Evolutionary conservation across 441 rosid species (phyloP).

Genomic region (Populus tomentosa): DNA sequence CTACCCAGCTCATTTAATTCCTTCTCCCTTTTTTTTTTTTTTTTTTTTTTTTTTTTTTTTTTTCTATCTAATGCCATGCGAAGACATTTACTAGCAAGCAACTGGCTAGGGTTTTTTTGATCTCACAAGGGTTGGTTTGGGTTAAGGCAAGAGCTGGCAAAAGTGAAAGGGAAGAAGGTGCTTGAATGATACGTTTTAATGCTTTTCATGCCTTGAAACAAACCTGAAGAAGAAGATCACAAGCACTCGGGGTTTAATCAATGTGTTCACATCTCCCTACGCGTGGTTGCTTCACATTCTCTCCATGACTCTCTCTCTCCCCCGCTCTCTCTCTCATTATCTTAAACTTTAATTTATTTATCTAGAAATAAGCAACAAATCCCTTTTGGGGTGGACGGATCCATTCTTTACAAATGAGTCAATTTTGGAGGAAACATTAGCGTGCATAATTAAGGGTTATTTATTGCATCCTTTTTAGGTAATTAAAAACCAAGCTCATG

Average conservation of each 20-base stretch:
- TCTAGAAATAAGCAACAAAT: not conserved
- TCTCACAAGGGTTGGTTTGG: not conserved
- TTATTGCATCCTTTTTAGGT: not conserved
- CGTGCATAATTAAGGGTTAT: not conserved
- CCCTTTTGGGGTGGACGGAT: not conserved
- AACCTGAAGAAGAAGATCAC: not conserved
- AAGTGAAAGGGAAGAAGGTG: not conserved
- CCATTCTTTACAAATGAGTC: not conserved
- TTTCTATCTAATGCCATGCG: not conserved
- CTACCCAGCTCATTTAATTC: not conserved
- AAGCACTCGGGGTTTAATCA: not conserved
- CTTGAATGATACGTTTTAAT: slow-evolving; percentile 4
- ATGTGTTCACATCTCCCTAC: not conserved
- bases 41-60: too few relatives aligned
- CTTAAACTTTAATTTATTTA: not conserved
- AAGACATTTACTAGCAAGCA: not conserved
- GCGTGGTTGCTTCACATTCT: slow-evolving; percentile 24
- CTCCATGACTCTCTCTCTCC: slow-evolving; percentile 10
- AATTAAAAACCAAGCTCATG: not conserved
- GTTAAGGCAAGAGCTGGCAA: not conserved
- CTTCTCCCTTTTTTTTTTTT: too few relatives aligned
- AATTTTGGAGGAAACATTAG: not conserved
- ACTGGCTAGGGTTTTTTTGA: not conserved
- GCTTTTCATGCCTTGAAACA: not conserved
- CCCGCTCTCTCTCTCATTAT: too few relatives aligned